A percentile compares a stretch with the other conserved stretches of the same genome.
phyloP scores from a whole-genome alignment of 2,329 filamentous ascomycete genomes.

The Cordyceps sp. region DNA sequence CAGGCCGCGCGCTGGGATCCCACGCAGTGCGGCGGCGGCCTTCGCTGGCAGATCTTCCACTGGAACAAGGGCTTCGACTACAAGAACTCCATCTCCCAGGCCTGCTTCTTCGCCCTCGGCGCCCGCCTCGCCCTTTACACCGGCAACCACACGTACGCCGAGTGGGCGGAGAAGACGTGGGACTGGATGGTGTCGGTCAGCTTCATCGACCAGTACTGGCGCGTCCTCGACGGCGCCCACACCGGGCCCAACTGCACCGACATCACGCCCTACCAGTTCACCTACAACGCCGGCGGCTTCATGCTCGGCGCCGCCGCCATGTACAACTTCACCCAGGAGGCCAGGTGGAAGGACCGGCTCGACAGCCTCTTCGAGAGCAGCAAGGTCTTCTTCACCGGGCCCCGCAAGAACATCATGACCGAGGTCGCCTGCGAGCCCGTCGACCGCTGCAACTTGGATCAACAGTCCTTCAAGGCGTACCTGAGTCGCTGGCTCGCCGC shows the following conservation, averaged over 20 bases:
- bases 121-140: constrained; percentile 63
- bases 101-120: constrained; percentile 44
- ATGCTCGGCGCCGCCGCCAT: constrained; percentile 51
- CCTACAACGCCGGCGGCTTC: constrained; percentile 51
- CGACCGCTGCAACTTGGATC: constrained; percentile 42
- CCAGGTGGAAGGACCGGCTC: constrained; percentile 40
- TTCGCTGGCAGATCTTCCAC: constrained; percentile 72
- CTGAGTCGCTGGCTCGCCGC: constrained; percentile 43
- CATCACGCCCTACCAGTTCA: constrained; percentile 47
- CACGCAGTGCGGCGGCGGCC: constrained; percentile 51
- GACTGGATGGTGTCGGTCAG: constrained; percentile 45
- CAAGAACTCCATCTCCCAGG: constrained; percentile 51
- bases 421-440: constrained; percentile 50
- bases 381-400: constrained; percentile 35
- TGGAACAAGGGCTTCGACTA: constrained; percentile 74
- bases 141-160: constrained; percentile 56
- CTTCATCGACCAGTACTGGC: constrained; percentile 41
- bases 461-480: constrained; percentile 49
- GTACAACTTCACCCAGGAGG: constrained; percentile 41
- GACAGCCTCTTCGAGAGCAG: constrained; percentile 37
- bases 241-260: constrained; percentile 38
- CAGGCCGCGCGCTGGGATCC: constrained; percentile 60
- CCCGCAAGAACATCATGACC: constrained; percentile 39
- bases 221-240: constrained; percentile 46
- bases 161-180: constrained; percentile 63